phyloP scores from a whole-genome alignment of 371 early-diverging fungal genomes.

The Rhizomucor pusillus region DNA sequence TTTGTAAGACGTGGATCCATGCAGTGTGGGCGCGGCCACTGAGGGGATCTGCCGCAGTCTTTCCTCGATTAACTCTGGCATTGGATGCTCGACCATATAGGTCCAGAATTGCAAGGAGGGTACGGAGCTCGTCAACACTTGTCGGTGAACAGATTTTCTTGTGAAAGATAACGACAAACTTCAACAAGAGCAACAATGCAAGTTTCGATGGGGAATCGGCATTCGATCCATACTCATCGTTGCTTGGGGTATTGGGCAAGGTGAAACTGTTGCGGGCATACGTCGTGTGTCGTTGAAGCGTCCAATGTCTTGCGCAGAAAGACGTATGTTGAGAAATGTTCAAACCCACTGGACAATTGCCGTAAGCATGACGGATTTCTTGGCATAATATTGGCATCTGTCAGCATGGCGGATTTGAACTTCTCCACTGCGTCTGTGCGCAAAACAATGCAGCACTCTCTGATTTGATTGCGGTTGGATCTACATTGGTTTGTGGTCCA shows the following conservation, averaged over 20 bases:
- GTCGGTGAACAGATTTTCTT: no score
- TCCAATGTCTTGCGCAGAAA: not conserved
- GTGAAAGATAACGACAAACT: not conserved
- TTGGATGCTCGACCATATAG: constrained; percentile 19
- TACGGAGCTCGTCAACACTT: constrained; percentile 1
- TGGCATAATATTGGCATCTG: not conserved
- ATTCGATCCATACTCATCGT: not conserved
- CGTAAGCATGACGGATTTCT: not conserved
- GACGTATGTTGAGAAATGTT: not conserved
- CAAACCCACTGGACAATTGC: not conserved
- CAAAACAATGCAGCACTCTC: not conserved
- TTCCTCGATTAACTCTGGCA: constrained; percentile 16
- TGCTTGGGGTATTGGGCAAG: not conserved
- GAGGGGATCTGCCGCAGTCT: constrained; percentile 19
- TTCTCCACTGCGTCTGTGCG: no score
- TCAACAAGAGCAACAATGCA: not conserved
- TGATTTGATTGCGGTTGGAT: not conserved
- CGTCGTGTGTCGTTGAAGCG: not conserved
- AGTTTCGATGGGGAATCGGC: not conserved
- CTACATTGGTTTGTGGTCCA: not conserved
- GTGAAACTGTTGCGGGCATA: not conserved
- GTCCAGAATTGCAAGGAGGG: constrained; percentile 2
- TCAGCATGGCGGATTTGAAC: no score
- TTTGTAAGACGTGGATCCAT: not conserved
- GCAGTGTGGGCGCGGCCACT: constrained; percentile 8